Evolutionary conservation across 805 yeast genomes (phyloP), one percentile per base, ranked within the genome.

Genomic region (Sugiyamaella smithiae): DNA sequence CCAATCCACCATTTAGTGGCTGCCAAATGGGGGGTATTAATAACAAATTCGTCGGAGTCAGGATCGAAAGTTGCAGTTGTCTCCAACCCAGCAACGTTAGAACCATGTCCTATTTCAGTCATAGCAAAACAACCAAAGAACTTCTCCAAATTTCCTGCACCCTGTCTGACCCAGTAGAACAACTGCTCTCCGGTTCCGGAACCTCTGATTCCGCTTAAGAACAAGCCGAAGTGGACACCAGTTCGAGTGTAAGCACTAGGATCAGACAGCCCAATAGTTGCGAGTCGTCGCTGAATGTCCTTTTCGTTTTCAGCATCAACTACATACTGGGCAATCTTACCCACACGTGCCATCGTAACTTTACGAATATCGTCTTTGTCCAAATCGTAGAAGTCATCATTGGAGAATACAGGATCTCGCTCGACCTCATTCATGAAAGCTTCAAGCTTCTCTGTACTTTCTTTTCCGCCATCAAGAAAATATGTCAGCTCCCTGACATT

Each of bases 1-100:
- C 97, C 97, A 61, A 89, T 89, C 97, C 97, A 89, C 97, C 97
- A 89, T 66, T 89, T 89, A 16, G 96, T 88, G 36, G 97, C 97
- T 28, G 93, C 89, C 47, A 86, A 66, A 63, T 88, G 85, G 1
- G 97, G 97, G 5, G 97, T 89, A 63, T 87, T 78, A 60, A 89
- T 79, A 45, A 76, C 64, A 61, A 89, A 86, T 53, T 81, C 80
- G 58, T 88, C 86, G 17, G 74, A 76, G 14, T 68, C 69, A n/a
- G 72, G 69, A 65, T 87, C 82, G 63, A 76, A 89, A 11, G 84
- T 82, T 9, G 97, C 96, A 8, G 89, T 85, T 9, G 97, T 89
- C 67, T 90, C 95, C 52, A 88, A 73, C n/a, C 86, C 93, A 3
- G 96, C 95, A 35, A 89, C 97, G 66, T 89, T 89, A 4, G 96